Conservation (phyloP, 768 basidiomycete genomes). For the Leccinum aurantiacum region DNA sequence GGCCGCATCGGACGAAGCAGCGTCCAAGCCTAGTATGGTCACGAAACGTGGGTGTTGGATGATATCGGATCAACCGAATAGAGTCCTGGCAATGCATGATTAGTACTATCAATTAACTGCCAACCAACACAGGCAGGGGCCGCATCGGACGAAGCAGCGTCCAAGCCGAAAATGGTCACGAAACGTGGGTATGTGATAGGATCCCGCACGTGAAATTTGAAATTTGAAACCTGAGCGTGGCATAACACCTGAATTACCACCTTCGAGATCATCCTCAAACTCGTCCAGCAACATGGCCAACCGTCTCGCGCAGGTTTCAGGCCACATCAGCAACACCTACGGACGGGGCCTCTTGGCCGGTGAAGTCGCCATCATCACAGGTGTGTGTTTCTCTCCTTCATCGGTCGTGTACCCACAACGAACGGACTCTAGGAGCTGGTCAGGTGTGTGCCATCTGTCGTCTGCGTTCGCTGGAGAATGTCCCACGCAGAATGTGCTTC, state of each 20-base stretch:
- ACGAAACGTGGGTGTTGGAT: conserved; percentile 10
- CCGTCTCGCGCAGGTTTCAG: conserved; percentile 68
- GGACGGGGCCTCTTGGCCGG: conserved; percentile 62
- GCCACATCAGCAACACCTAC: conserved; percentile 57
- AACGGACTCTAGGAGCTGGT: conserved; percentile 57
- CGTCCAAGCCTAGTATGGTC: background rate
- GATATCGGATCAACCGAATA: background rate
- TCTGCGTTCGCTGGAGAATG: background rate
- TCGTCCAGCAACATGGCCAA: conserved; percentile 38
- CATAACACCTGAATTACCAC: background rate
- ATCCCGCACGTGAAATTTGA: too few relatives aligned
- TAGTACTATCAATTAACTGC: background rate
- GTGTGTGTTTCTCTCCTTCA: conserved; percentile 42
- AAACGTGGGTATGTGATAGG: too few relatives aligned
- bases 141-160: background rate
- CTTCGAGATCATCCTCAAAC: background rate
- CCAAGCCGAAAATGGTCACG: background rate
- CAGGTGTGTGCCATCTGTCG: conserved; percentile 52
- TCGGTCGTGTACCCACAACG: background rate
- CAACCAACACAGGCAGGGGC: too few relatives aligned
- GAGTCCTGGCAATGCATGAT: background rate
- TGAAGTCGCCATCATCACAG: conserved; percentile 86
- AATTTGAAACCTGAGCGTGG: background rate
- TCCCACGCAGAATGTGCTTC: too few relatives aligned
- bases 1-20: too few relatives aligned